Evolutionary conservation across 1,284 basidiomycete genomes (phyloP), one percentile per base, ranked within the genome.

Genomic region (Pseudozyma flocculosa): DNA sequence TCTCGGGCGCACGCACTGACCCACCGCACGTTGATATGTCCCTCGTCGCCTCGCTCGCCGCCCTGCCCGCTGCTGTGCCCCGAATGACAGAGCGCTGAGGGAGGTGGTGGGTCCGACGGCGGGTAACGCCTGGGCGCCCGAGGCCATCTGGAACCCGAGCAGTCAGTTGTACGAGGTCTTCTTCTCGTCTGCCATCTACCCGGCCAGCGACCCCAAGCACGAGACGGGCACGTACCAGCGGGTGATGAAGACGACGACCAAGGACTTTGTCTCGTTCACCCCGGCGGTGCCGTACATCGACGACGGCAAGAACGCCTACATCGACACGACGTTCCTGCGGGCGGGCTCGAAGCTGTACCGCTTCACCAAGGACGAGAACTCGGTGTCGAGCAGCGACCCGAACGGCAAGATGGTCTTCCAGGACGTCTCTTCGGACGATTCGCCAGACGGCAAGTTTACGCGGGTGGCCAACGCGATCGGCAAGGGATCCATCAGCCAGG

Each of bases 351-450:
- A 29, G 11, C 48, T 55, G n/a, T 55, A 55, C 40, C 38, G 53
- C 1, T 55, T 55, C 42, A 48, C 48, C 43, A 55, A 55, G 47
- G 48, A 55, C 47, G 53, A 55, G 26, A 45, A 55, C 10, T 43
- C 46, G 2, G 45, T 46, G 2, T 49, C 47, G 38, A 19, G 18
- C 39, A 21, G 9, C 22, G 48, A 55, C 39, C 53, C 53, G 5
- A 29, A 55, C 23, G 46, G 46, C 8, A 43, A 45, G 15, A 49
- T 42, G 8, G 53, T 55, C 3, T 55, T 49, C 40, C 47, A 55
- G 40, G 53, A 55, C 11, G 18, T 22, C 9, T 45, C 41, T 9
- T 40, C 29, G 4, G 29, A 55, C 26, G 53, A 43, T 15, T 37
- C 26, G 1, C 40, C 42, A 8, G 47, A 49, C 15, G 47, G 53